A percentile compares a stretch with the other conserved stretches of the same genome.
Evolutionary conservation across 768 basidiomycete genomes (phyloP).

Genomic region (Suillus alpinus): DNA sequence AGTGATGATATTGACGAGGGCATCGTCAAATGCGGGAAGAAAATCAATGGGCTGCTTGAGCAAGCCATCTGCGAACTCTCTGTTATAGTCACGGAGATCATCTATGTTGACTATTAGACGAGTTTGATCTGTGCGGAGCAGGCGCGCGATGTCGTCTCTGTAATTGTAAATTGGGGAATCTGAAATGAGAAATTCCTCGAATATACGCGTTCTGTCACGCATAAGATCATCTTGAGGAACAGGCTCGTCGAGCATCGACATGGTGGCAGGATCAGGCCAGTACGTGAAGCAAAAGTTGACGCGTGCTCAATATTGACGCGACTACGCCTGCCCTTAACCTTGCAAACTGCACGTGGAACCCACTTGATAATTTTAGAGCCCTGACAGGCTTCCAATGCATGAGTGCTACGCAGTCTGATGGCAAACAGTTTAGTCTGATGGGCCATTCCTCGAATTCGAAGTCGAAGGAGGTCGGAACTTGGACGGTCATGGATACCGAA

Average conservation of each 20-base stretch:
- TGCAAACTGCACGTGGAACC: neutral
- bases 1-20: constrained; percentile 70
- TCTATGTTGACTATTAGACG: constrained; percentile 95
- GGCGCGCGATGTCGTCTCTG: constrained; percentile 75
- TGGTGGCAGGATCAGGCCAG: constrained; percentile 9
- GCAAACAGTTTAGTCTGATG: no score
- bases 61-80: constrained; percentile 84
- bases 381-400: no score
- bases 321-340: constrained; percentile 33
- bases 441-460: no score
- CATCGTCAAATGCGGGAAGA: constrained; percentile 87
- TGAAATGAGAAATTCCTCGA: constrained; percentile 80
- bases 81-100: constrained; percentile 89
- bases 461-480: neutral
- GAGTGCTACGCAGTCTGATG: no score
- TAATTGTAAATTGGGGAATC: constrained; percentile 74
- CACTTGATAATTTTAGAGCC: no score
- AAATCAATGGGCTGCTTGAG: constrained; percentile 86
- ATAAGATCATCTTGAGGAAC: constrained; percentile 66
- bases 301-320: constrained; percentile 24
- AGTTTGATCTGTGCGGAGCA: constrained; percentile 80
- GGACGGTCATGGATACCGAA: neutral
- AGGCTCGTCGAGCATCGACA: constrained; percentile 50
- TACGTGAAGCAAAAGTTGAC: constrained; percentile 10
- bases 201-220: constrained; percentile 72